Conservation (phyloP, 2,329 filamentous ascomycete species). For the Colletotrichum simmondsii region DNA sequence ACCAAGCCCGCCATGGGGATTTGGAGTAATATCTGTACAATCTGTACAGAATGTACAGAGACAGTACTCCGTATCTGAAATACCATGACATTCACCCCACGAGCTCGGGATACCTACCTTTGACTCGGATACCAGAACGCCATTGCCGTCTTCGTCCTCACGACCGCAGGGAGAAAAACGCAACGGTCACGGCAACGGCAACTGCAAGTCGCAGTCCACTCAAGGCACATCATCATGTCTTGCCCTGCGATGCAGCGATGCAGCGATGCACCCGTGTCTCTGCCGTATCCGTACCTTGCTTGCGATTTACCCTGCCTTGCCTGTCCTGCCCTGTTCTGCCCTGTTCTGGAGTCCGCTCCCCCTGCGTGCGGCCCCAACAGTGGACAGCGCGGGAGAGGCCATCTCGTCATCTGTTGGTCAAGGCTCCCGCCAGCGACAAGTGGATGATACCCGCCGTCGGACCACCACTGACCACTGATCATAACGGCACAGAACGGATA, state of each 20-base stretch:
- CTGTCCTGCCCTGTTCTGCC: background rate
- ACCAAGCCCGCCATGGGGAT: too few relatives aligned
- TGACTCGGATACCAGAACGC: too few relatives aligned
- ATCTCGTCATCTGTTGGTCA: slow-evolving; percentile 30
- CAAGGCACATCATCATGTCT: background rate
- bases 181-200: background rate
- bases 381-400: slow-evolving; percentile 15
- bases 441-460: slow-evolving; percentile 5
- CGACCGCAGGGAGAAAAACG: background rate
- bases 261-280: background rate
- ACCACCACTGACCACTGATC: background rate
- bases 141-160: background rate
- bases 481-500: too few relatives aligned
- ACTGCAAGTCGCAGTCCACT: background rate
- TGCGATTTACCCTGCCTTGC: background rate
- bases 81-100: too few relatives aligned
- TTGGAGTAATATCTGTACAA: background rate
- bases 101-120: too few relatives aligned
- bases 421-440: background rate
- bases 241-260: background rate
- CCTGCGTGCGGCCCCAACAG: slow-evolving; percentile 12
- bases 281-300: background rate
- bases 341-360: background rate
- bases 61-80: too few relatives aligned
- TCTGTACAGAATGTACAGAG: too few relatives aligned